phyloP scores from a whole-genome alignment of 2,329 filamentous ascomycete genomes.

The Penicillium sp. region DNA sequence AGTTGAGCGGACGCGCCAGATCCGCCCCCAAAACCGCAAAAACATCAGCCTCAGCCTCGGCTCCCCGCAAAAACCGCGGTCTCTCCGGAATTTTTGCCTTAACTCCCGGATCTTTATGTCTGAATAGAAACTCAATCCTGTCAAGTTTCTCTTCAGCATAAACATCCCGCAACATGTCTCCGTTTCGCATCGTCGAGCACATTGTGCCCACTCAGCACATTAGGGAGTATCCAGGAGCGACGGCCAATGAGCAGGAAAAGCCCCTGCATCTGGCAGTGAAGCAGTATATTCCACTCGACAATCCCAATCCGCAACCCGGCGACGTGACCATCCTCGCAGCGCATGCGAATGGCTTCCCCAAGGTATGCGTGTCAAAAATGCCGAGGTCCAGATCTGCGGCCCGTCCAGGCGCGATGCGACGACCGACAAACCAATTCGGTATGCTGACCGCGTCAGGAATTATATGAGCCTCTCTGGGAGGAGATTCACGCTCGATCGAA shows the following conservation, averaged over 20 bases:
- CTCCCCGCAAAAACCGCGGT: constrained; percentile 12
- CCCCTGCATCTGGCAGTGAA: constrained; percentile 74
- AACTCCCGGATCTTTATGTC: not conserved
- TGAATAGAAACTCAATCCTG: not conserved
- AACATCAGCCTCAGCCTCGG: constrained; percentile 3
- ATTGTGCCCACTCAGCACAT: constrained; percentile 73
- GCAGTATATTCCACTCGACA: constrained; percentile 79
- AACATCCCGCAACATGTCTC: constrained; percentile 35
- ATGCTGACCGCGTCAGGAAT: constrained; percentile 58
- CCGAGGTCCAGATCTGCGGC: constrained; percentile 5
- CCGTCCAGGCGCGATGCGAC: not conserved
- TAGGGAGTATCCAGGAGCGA: constrained; percentile 75
- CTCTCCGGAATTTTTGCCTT: constrained; percentile 23
- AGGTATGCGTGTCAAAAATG: constrained; percentile 53
- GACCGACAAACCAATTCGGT: not conserved
- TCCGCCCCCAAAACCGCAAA: not conserved
- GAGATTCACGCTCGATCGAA: constrained; percentile 67
- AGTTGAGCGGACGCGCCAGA: constrained; percentile 2
- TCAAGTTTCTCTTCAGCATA: not conserved
- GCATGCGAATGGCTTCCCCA: constrained; percentile 91
- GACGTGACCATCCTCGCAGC: constrained; percentile 83
- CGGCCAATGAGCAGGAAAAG: constrained; percentile 72
- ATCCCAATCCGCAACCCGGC: constrained; percentile 66
- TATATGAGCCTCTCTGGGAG: constrained; percentile 91
- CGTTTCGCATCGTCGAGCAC: constrained; percentile 68